These are phyloP conservation scores for Anastatica hierochuntica DNA, from an alignment of 345 rosid species.

Conservation along the genomic window DNA sequence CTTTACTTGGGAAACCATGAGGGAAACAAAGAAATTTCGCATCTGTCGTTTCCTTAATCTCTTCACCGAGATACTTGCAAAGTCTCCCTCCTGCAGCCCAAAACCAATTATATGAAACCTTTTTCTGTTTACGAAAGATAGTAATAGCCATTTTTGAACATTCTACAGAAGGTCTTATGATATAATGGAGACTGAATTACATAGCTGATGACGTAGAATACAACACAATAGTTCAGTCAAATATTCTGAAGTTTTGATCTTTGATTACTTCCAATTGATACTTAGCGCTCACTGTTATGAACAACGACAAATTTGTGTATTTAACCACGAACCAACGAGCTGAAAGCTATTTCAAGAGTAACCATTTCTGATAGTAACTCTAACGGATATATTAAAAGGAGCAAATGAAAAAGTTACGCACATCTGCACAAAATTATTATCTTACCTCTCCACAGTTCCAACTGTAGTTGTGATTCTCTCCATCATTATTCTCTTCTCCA, in stretches of 20 bases:
- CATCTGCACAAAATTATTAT: too few species aligned
- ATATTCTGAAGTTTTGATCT: too few species aligned
- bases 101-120: conserved; percentile 1
- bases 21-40: conserved; percentile 83
- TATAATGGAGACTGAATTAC: neutral
- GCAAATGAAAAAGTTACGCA: too few species aligned
- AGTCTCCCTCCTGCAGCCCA: conserved; percentile 69
- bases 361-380: too few species aligned
- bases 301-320: too few species aligned
- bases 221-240: too few species aligned
- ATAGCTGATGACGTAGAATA: too few species aligned
- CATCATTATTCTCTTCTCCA: conserved; percentile 91
- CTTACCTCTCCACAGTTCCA: conserved; percentile 97
- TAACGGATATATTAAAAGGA: too few species aligned
- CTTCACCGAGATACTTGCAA: conserved; percentile 68
- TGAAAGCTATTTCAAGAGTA: too few species aligned
- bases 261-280: too few species aligned
- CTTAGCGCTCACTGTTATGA: too few species aligned
- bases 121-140: neutral
- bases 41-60: conserved; percentile 83
- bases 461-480: conserved; percentile 84
- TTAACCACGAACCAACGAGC: too few species aligned
- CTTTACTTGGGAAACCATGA: conserved; percentile 92
- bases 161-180: neutral
- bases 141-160: neutral